Evolutionary conservation across 2,329 filamentous ascomycete species (phyloP).

Genomic region (Cryoendolithus antarcticus): DNA sequence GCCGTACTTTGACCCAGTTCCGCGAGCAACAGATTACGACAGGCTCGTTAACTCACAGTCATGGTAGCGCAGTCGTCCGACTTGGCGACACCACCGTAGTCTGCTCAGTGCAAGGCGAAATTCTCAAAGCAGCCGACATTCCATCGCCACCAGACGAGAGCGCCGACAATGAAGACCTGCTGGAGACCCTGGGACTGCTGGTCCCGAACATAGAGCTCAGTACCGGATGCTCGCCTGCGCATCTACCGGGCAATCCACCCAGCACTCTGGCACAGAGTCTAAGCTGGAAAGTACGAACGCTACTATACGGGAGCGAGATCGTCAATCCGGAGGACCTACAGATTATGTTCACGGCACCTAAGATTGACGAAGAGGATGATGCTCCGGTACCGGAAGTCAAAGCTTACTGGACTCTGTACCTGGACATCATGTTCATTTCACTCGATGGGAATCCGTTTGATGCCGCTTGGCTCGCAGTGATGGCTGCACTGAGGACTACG

Average conservation of each 20-base stretch:
- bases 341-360: conserved; percentile 42
- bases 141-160: conserved; percentile 47
- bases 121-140: conserved; percentile 63
- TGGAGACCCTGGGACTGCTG: conserved; percentile 52
- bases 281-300: conserved; percentile 63
- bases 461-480: conserved; percentile 71
- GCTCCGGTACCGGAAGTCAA: conserved; percentile 44
- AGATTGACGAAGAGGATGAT: conserved; percentile 34
- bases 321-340: conserved; percentile 56
- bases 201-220: conserved; percentile 90
- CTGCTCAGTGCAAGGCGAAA: conserved; percentile 79
- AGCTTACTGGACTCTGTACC: conserved; percentile 90
- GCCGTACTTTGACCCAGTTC: conserved; percentile 56
- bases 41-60: conserved; percentile 74
- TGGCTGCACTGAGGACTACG: conserved; percentile 70
- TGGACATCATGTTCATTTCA: conserved; percentile 89
- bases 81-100: conserved; percentile 88
- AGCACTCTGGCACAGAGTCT: conserved; percentile 71
- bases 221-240: conserved; percentile 77
- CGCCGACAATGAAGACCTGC: conserved; percentile 13
- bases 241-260: conserved; percentile 73
- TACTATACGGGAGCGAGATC: conserved; percentile 60
- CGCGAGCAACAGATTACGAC: conserved; percentile 66
- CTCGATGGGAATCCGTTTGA: conserved; percentile 89
- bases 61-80: conserved; percentile 80